Percentiles rank a stretch among this genome's conserved stretches.
These are phyloP conservation scores for Syncephalastrum racemosum DNA, from an alignment of 371 early-diverging fungal genomes.

Conservation along the genomic window DNA sequence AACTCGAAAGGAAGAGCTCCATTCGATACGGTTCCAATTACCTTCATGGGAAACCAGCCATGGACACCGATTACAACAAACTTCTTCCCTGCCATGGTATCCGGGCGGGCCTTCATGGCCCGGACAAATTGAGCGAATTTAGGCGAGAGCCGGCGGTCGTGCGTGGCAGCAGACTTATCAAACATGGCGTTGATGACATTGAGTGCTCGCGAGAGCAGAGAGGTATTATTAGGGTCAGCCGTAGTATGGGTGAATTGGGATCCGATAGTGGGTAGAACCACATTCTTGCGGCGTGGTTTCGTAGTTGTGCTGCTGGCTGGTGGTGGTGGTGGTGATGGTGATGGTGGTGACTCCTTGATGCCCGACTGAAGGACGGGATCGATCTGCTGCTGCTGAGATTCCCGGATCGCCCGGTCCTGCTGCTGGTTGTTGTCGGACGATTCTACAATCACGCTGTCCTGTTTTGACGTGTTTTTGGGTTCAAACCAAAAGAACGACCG, in stretches of 20 bases:
- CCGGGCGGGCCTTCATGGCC: constrained; percentile 27
- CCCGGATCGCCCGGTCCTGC: constrained; percentile 2
- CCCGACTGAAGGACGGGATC: neutral
- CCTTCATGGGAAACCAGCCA: constrained; percentile 88
- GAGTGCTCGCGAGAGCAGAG: constrained; percentile 17
- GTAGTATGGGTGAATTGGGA: constrained; percentile 6
- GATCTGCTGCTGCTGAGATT: neutral
- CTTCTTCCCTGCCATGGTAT: constrained; percentile 28
- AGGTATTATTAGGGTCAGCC: constrained; percentile 2
- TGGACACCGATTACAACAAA: constrained; percentile 81
- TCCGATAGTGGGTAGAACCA: constrained; percentile 17
- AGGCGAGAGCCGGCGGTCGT: constrained; percentile 6
- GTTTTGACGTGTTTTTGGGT: neutral
- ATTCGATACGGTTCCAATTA: constrained; percentile 13
- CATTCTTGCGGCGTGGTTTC: constrained; percentile 12
- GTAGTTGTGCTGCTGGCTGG: no score
- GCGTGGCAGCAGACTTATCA: constrained; percentile 5
- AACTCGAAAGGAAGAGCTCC: neutral
- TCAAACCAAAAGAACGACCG: constrained; percentile 15
- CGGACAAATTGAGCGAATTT: constrained; percentile 25
- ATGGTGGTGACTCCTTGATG: constrained; percentile 1
- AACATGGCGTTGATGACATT: constrained; percentile 24
- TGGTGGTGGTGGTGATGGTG: neutral
- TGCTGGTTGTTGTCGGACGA: neutral
- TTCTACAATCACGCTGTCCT: constrained; percentile 8